Evolutionary conservation across 192 early-diverging fungal genomes (phyloP), one percentile per base, ranked within the genome.

Genomic region (Linnemannia elongata): DNA sequence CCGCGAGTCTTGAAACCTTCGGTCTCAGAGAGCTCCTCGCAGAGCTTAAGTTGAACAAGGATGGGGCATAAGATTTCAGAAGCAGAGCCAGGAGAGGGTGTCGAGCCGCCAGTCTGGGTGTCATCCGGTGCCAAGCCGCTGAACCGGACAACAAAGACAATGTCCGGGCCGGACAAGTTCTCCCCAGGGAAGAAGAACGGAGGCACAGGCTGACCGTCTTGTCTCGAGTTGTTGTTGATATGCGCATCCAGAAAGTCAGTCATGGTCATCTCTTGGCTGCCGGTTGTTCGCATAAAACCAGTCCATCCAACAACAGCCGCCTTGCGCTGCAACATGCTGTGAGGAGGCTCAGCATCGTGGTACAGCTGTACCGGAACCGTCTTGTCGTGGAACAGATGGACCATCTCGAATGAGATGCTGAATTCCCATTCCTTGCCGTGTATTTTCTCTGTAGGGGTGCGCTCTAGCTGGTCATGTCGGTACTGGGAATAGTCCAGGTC

Each of bases 141-240:
- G 79, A 80, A 74, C 13, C 60, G 79, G 33, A 74, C 20, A 74
- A 80, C 79, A 60, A 80, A 80, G 52, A 60, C 72, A 74, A 79
- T 42, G 57, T 80, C 79, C 18, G 60, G 72, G 1, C 72, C 72
- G 20, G 79, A 80, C 45, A 47, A 10, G 1, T 74, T 12, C 57
- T 60, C 60, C 57, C 38, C 36, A 45, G 60, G 79, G 30, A 39
- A 80, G 72, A 74, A 68, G 72, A 80, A 68, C 8, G 72, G 79
- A 6, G 72, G 57, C 10, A 80, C 79, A 47, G 6, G 33, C 4
- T 74, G 24, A 27, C 79, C 72, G 6, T 80, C 52, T 9, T 45
- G 39, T 24, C 68, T 27, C 18, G 72, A 80, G 42, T 80, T 74
- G 30, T n/a, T 8, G 27, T 47, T 41, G 55, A 68, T 15, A 72